These are phyloP conservation scores for Aurantiochytrium sp. DNA, from an alignment of 108 stramenopile species.

Conservation along the genomic window DNA sequence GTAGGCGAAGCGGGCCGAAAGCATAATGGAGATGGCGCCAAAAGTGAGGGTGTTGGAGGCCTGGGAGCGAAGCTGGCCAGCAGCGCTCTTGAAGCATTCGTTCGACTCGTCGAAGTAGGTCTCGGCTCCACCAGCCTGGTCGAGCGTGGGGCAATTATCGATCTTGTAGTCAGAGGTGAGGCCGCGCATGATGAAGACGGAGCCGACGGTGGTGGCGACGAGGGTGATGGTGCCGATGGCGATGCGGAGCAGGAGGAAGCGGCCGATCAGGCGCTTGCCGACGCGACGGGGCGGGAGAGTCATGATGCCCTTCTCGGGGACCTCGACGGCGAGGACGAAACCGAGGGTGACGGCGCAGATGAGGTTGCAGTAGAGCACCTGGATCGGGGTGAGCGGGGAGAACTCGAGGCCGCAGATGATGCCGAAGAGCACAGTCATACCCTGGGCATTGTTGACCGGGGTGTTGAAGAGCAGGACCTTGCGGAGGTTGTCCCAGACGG, in stretches of 20 bases:
- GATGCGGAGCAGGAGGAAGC: conserved; percentile 72
- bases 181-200: background rate
- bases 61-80: conserved; percentile 75
- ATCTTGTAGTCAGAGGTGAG: conserved; percentile 53
- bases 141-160: conserved; percentile 57
- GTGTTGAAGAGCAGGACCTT: conserved; percentile 95
- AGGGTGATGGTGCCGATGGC: conserved; percentile 76
- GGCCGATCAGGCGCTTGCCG: conserved; percentile 79
- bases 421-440: conserved; percentile 80
- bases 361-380: conserved; percentile 97
- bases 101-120: conserved; percentile 97
- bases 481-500: conserved; percentile 97
- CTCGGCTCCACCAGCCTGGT: conserved; percentile 74
- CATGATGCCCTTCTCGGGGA: conserved; percentile 74
- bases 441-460: conserved; percentile 83
- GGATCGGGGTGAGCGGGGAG: conserved; percentile 91
- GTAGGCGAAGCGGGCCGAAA: conserved; percentile 70
- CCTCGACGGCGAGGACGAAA: conserved; percentile 84
- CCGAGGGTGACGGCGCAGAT: conserved; percentile 97
- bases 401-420: conserved; percentile 63
- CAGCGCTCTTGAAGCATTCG: conserved; percentile 91
- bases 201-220: conserved; percentile 59
- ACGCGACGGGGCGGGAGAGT: conserved; percentile 77
- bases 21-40: conserved; percentile 66
- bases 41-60: conserved; percentile 72